Conservation (phyloP, 306 rosid species). For the Cotoneaster glaucophyllus region DNA sequence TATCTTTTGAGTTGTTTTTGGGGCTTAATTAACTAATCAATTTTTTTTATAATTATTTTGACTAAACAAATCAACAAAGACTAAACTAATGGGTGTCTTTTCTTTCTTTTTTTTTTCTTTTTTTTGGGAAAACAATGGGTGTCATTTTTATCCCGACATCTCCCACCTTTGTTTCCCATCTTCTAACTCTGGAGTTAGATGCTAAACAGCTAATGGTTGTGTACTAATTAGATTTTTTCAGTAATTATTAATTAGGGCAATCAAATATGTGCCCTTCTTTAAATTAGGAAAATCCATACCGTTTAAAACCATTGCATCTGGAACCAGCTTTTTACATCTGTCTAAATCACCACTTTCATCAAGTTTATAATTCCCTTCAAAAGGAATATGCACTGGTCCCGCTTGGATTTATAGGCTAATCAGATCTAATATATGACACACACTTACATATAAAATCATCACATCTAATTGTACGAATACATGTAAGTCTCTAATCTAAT, state of each 20-base stretch:
- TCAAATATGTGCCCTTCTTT: conserved; percentile 35
- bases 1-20: conserved; percentile 54
- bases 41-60: neutral
- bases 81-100: conserved; percentile 64
- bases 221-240: conserved; percentile 7
- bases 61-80: conserved; percentile 10
- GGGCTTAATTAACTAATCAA: conserved; percentile 14
- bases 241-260: conserved; percentile 7
- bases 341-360: neutral
- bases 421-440: neutral
- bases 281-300: conserved; percentile 1
- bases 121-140: too few relatives aligned
- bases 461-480: neutral
- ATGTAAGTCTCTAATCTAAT: neutral
- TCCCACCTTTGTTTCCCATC: conserved; percentile 65
- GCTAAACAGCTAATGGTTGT: conserved; percentile 28
- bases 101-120: too few relatives aligned
- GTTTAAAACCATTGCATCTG: neutral
- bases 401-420: neutral
- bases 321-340: conserved; percentile 22
- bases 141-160: conserved; percentile 84
- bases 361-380: neutral
- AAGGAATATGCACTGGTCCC: conserved; percentile 20
- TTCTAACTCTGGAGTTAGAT: conserved; percentile 45
- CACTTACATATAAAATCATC: neutral